Conservation (phyloP, 2,329 filamentous ascomycete species). For the Beauveria sp. region DNA sequence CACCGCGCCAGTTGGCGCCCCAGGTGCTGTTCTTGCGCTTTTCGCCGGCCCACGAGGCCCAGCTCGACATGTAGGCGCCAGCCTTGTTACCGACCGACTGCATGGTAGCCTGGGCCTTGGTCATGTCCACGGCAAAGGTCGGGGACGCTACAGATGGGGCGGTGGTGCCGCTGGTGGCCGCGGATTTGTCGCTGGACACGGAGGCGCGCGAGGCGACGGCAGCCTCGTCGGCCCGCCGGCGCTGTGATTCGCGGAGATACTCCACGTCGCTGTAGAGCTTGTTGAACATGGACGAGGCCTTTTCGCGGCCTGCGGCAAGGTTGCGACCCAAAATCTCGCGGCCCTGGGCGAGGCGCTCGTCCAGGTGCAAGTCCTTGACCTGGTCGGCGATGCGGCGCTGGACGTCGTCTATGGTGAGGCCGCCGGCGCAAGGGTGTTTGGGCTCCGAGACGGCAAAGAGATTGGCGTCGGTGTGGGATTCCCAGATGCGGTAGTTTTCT, state of each 20-base stretch:
- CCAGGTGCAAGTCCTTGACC: conserved; percentile 86
- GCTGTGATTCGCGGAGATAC: conserved; percentile 39
- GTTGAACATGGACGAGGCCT: conserved; percentile 79
- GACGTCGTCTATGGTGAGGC: conserved; percentile 87
- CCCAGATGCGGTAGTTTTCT: conserved; percentile 87
- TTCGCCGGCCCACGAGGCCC: conserved; percentile 65
- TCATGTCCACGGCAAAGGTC: conserved; percentile 21
- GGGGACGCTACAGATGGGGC: conserved; percentile 15
- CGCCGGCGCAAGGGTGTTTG: conserved; percentile 86
- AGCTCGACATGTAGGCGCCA: conserved; percentile 59
- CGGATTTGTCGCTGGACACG: conserved; percentile 17
- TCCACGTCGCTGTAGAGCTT: conserved; percentile 90
- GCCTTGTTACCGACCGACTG: conserved; percentile 48
- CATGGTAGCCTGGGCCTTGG: conserved; percentile 38
- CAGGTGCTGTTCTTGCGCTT: conserved; percentile 56
- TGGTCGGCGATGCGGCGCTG: conserved; percentile 85
- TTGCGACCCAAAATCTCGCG: conserved; percentile 83
- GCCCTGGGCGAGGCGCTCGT: conserved; percentile 79
- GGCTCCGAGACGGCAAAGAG: conserved; percentile 94
- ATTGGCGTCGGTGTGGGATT: conserved; percentile 70
- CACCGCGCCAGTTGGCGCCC: conserved; percentile 31
- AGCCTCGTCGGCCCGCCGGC: conserved; percentile 32
- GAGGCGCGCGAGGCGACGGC: conserved; percentile 15
- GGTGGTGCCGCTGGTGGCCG: conserved; percentile 15
- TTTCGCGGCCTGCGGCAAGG: conserved; percentile 78